Evolutionary conservation across 2,329 filamentous ascomycete genomes (phyloP).

Genomic region (Ophiocordyceps camponoti-leonardi): DNA sequence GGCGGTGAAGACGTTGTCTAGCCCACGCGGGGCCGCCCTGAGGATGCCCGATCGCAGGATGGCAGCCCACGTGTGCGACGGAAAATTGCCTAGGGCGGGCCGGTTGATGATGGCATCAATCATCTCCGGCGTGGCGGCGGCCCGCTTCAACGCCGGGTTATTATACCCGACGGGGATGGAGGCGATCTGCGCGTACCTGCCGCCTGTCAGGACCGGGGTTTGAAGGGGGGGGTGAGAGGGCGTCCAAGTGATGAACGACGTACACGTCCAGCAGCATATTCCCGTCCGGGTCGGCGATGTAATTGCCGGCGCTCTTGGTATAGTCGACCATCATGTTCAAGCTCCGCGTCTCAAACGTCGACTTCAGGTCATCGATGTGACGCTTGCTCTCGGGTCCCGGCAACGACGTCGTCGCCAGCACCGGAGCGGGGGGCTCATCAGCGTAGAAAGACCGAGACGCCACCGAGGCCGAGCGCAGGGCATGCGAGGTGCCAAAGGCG

Average conservation of each 20-base stretch:
- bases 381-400: conserved; percentile 61
- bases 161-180: conserved; percentile 89
- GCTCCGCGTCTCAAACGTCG: conserved; percentile 73
- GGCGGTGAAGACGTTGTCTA: conserved; percentile 81
- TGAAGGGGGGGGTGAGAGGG: background rate
- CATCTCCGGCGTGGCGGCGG: conserved; percentile 65
- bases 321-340: conserved; percentile 73
- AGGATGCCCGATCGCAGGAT: conserved; percentile 69
- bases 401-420: conserved; percentile 38
- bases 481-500: conserved; percentile 3
- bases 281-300: conserved; percentile 56
- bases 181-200: conserved; percentile 74
- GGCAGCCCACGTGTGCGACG: conserved; percentile 65
- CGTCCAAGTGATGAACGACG: conserved; percentile 10
- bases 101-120: conserved; percentile 68
- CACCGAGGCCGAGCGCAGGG: conserved; percentile 13
- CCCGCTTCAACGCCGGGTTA: conserved; percentile 57
- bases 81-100: conserved; percentile 82
- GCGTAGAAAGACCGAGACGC: conserved; percentile 16
- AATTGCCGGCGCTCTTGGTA: conserved; percentile 61
- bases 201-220: background rate
- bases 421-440: conserved; percentile 33
- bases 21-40: conserved; percentile 63
- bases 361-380: conserved; percentile 50
- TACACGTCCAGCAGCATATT: conserved; percentile 58